A percentile compares a stretch with the other conserved stretches of the same genome.
phyloP scores from a whole-genome alignment of 148 eudicot genomes.

The Gaultheria prostrata region DNA sequence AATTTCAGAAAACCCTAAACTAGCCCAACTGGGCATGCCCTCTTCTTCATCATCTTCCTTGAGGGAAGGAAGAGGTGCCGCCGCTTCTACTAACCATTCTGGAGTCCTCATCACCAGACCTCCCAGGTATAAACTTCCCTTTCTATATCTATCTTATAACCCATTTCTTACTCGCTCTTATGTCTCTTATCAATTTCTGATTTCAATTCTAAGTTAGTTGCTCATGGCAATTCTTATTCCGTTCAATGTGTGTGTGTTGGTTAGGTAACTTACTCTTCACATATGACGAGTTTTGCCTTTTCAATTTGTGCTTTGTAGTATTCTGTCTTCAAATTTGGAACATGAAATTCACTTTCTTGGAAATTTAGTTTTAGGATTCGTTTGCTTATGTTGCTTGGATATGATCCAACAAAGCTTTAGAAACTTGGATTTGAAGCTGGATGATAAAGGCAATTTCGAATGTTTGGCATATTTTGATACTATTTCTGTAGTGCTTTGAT shows the following conservation, averaged over 20 bases:
- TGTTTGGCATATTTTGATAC: neutral
- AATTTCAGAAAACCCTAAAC: slow-evolving; percentile 26
- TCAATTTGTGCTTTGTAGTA: neutral
- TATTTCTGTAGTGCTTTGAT: neutral
- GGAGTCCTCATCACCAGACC: slow-evolving; percentile 34
- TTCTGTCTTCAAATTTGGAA: neutral
- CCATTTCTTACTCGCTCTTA: neutral
- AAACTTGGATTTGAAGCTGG: slow-evolving; percentile 1
- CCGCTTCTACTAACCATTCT: slow-evolving; percentile 1
- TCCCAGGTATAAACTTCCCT: slow-evolving; percentile 33
- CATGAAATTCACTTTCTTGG: neutral
- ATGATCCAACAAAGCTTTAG: neutral
- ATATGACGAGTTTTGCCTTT: neutral
- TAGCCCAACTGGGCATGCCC: slow-evolving; percentile 16
- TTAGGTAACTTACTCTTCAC: neutral
- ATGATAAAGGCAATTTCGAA: neutral
- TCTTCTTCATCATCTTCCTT: slow-evolving; percentile 16
- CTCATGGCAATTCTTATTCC: neutral
- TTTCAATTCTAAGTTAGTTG: neutral
- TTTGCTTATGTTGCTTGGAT: neutral
- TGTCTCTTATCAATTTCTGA: neutral
- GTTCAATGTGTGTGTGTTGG: neutral
- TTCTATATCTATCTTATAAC: too few relatives aligned
- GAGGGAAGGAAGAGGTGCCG: slow-evolving; percentile 1
- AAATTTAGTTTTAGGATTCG: neutral